Percentiles rank a stretch among this genome's conserved stretches.
Conservation (phyloP, 345 rosid genomes). For the Eucalyptus pauciflora region DNA sequence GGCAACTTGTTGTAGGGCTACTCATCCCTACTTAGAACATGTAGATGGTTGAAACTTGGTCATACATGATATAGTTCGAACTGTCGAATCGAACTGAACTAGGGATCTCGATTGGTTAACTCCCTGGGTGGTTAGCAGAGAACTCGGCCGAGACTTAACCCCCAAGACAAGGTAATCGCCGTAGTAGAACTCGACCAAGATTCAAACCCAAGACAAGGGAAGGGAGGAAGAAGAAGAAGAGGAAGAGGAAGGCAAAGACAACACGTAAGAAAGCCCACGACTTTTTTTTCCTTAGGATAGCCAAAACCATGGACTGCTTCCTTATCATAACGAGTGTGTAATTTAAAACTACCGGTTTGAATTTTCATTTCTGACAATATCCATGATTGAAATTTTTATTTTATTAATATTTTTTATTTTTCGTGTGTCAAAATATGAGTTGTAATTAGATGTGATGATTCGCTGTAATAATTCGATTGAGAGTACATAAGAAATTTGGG, state of each 20-base stretch:
- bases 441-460: too few species aligned
- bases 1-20: accelerated
- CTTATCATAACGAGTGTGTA: not conserved
- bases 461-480: accelerated
- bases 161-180: not conserved
- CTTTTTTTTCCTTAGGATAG: not conserved
- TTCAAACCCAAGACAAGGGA: not conserved
- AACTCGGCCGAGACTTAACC: not conserved
- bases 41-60: accelerated
- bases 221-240: not conserved
- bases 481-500: not conserved
- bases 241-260: not conserved
- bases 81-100: accelerated
- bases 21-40: accelerated
- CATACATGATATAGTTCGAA: not conserved
- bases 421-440: not conserved
- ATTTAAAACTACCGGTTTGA: too few species aligned
- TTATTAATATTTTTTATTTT: too few species aligned
- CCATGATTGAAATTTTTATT: too few species aligned
- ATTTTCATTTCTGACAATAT: too few species aligned
- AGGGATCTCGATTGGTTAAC: not conserved
- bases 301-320: not conserved
- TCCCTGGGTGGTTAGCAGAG: not conserved
- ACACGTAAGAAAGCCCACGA: not conserved
- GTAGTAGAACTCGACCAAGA: not conserved